Conservation (phyloP, 331 rosid species). For the Prunus yedoensis region DNA sequence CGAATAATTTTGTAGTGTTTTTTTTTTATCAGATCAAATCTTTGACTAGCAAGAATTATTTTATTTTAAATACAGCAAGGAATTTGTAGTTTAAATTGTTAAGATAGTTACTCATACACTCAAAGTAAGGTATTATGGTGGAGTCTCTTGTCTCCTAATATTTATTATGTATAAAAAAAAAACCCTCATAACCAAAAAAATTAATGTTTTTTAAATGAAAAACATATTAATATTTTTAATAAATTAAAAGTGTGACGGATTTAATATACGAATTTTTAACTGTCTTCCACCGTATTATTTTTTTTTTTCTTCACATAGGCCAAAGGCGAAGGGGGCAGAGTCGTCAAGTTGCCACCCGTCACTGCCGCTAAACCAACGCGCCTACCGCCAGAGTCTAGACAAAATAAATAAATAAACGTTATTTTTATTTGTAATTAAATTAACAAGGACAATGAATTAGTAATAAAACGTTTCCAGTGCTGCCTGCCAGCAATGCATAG, state of each 20-base stretch:
- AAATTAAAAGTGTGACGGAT: neutral
- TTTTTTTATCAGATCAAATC: too few relatives aligned
- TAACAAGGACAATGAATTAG: neutral
- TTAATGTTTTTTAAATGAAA: too few relatives aligned
- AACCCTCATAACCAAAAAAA: too few relatives aligned
- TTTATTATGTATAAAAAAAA: too few relatives aligned
- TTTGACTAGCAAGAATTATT: too few relatives aligned
- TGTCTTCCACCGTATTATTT: slow-evolving; percentile 8
- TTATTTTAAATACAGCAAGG: too few relatives aligned
- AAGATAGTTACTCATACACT: too few relatives aligned
- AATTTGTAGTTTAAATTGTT: too few relatives aligned
- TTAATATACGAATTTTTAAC: neutral
- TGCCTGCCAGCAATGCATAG: slow-evolving; percentile 22
- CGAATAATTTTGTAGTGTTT: too few relatives aligned
- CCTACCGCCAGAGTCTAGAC: neutral
- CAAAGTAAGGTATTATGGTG: too few relatives aligned
- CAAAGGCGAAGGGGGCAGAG: neutral
- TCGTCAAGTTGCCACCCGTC: neutral
- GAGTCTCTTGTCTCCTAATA: too few relatives aligned
- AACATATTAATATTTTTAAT: neutral
- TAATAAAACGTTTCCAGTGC: slow-evolving; percentile 21
- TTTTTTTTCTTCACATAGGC: slow-evolving; percentile 1
- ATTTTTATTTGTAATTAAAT: neutral
- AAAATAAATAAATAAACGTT: slow-evolving; percentile 7
- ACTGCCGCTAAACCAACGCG: slow-evolving; percentile 3